Conservation (phyloP, 352 stramenopile species). For the Pythium monospermum region DNA sequence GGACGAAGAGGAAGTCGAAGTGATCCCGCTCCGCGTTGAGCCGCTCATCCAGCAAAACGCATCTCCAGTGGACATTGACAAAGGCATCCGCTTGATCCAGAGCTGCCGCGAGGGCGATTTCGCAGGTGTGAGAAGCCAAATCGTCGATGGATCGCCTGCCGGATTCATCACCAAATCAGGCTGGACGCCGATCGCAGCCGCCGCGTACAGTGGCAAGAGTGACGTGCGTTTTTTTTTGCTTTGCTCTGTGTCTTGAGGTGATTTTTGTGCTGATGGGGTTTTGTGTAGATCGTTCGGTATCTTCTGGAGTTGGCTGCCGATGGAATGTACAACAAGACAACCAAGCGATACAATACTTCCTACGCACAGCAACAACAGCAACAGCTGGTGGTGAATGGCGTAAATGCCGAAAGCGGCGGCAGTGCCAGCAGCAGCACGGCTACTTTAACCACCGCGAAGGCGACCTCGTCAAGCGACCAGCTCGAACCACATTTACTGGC, state of each 20-base stretch:
- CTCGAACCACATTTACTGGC: slow-evolving; percentile 9
- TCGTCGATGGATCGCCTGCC: slow-evolving; percentile 42
- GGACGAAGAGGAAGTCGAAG: slow-evolving; percentile 26
- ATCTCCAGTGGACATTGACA: slow-evolving; percentile 44
- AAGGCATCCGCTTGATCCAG: slow-evolving; percentile 52
- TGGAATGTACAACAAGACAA: slow-evolving; percentile 57
- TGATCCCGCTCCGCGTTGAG: slow-evolving; percentile 53
- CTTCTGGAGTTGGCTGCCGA: slow-evolving; percentile 67
- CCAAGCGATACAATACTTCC: slow-evolving; percentile 14
- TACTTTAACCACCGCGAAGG: slow-evolving; percentile 2
- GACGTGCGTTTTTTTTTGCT: slow-evolving; percentile 34
- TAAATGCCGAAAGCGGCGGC: background rate
- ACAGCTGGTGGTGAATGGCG: background rate
- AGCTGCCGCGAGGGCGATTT: slow-evolving; percentile 50
- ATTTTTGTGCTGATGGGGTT: too few relatives aligned
- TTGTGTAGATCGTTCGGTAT: slow-evolving; percentile 59
- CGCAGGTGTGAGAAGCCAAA: slow-evolving; percentile 28
- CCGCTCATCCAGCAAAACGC: slow-evolving; percentile 52
- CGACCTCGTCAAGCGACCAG: slow-evolving; percentile 1
- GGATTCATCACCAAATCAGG: slow-evolving; percentile 74
- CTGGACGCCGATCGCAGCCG: slow-evolving; percentile 65
- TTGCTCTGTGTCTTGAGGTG: too few relatives aligned
- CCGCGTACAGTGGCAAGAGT: slow-evolving; percentile 55
- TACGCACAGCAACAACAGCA: slow-evolving; percentile 3
- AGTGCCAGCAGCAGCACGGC: slow-evolving; percentile 10